Base-by-base conservation (phyloP, 2,329 filamentous ascomycete species). In the Tolypocladium paradoxum region DNA sequence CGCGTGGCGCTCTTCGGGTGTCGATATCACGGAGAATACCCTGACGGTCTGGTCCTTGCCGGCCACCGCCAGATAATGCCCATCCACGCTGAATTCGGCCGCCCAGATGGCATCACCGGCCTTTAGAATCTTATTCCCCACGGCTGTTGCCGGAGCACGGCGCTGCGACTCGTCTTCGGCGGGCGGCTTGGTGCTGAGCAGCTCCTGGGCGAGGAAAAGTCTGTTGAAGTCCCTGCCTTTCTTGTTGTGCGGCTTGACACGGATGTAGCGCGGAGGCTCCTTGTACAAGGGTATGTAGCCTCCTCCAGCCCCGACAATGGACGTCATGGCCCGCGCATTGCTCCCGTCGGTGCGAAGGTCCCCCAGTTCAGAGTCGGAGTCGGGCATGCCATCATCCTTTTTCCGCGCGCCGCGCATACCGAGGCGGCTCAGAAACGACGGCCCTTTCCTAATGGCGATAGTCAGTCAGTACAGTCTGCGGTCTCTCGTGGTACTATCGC, bases 81-180 rank as follows among this genome's bases (percentile, higher is more conserved):
- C 93, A 71, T 97, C 92, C 55, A 85, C 85, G 63, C 92, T 97
- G 64, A 97, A 97, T 62, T 93, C 88, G 57, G 89, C 82, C 0
- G 92, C 85, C 93, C 93, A 99, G 35, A 96, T 84, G 0, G 93
- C 90, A 55, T 87, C 80, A 37, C 75, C 76, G 8, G 72, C 73
- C 43, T 70, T 68, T 4, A 71, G 57, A 35, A 72, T 65, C 56
- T 70, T 73, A 54, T 69, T 73, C 47, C 70, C 71, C 14, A 71
- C 66, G 16, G 68, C 66, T 2, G 68, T 71, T 4, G 66, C 64
- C 27, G 67, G 67, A 6, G 61, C 62, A 18, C 68, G 65, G 20
- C 62, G 60, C 2, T 60, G 60, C 1, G 57, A 45, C 3, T 62
- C 66, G 3, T 62, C 62, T 16, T 67, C 60, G 7, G 65, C 57